Evolutionary conservation across 1,139 yeast genomes (phyloP).

Genomic region (Blastobotrys ciferrii): DNA sequence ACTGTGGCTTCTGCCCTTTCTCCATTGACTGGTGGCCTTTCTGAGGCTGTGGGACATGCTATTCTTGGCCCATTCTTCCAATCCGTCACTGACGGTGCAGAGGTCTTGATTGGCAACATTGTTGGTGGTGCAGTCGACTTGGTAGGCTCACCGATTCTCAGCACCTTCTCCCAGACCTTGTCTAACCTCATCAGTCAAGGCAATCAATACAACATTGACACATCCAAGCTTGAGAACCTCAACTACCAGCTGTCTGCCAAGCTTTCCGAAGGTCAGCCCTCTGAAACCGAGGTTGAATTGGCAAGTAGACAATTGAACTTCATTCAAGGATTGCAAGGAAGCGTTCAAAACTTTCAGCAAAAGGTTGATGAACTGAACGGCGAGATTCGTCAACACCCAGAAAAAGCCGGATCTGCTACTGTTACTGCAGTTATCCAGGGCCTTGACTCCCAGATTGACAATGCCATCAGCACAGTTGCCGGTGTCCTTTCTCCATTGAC

Average conservation of each 20-base stretch:
- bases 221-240: neutral
- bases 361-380: constrained; percentile 23
- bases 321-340: constrained; percentile 21
- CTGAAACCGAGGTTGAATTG: constrained; percentile 27
- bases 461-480: no score
- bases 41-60: no score
- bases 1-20: no score
- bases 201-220: constrained; percentile 7
- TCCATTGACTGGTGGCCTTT: no score
- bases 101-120: constrained; percentile 32
- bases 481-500: no score
- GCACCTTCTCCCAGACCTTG: neutral
- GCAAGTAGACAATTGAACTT: constrained; percentile 18
- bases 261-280: constrained; percentile 23
- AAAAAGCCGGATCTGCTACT: constrained; percentile 29
- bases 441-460: no score
- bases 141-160: constrained; percentile 20
- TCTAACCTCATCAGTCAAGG: neutral
- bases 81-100: constrained; percentile 37
- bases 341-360: constrained; percentile 26
- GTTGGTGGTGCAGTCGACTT: constrained; percentile 28
- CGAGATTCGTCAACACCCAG: constrained; percentile 22
- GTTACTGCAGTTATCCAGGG: constrained; percentile 26
- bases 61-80: no score
- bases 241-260: neutral